Evolutionary conservation across 306 rosid genomes (phyloP).

Genomic region (Vicia villosa): DNA sequence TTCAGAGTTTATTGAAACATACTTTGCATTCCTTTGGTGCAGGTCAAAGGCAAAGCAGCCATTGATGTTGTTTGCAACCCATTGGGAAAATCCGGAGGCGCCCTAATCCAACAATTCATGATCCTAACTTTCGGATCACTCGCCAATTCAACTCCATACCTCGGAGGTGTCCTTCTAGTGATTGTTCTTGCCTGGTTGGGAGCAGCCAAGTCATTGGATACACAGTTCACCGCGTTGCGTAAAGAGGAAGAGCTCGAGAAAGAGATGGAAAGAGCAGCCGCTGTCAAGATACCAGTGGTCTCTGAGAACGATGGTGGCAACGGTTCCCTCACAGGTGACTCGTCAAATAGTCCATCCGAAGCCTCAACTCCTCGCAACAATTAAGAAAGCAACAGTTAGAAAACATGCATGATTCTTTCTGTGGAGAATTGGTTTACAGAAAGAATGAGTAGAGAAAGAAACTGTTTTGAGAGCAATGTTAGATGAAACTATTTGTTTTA

Average conservation of each 20-base stretch:
- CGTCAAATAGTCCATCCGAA: constrained; percentile 63
- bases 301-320: constrained; percentile 57
- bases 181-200: constrained; percentile 85
- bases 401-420: constrained; percentile 34
- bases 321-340: constrained; percentile 58
- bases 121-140: constrained; percentile 90
- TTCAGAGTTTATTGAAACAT: not conserved
- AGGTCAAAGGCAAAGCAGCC: constrained; percentile 99
- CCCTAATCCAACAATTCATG: constrained; percentile 97
- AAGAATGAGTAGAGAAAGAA: constrained; percentile 41
- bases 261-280: constrained; percentile 84
- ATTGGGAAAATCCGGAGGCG: constrained; percentile 95
- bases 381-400: constrained; percentile 21
- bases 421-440: constrained; percentile 31
- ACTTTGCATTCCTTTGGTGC: constrained; percentile 29
- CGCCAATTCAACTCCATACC: constrained; percentile 93
- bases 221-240: constrained; percentile 78
- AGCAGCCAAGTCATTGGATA: constrained; percentile 88
- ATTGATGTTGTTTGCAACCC: constrained; percentile 99
- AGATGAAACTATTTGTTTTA: constrained; percentile 49
- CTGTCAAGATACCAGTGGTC: constrained; percentile 83
- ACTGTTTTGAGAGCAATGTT: constrained; percentile 36
- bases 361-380: constrained; percentile 56
- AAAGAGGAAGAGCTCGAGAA: constrained; percentile 93
- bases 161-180: constrained; percentile 83